Conservation (phyloP, 257 asterid genomes). For the Mentha longifolia region DNA sequence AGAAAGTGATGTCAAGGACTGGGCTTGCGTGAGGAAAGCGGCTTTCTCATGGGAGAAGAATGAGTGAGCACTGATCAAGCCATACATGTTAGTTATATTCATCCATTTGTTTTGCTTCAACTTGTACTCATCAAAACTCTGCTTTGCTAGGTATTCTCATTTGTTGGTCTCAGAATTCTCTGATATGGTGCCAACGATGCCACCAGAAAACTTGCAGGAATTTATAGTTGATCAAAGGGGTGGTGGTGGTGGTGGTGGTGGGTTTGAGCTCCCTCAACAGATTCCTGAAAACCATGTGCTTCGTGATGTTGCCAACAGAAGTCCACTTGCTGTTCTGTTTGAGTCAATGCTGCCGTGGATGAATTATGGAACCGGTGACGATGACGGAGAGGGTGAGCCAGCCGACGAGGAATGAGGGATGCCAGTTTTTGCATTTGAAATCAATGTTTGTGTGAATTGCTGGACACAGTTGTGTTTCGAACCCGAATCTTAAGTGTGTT, state of each 20-base stretch:
- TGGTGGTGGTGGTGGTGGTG: slow-evolving; percentile 42
- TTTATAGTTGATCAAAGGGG: slow-evolving; percentile 72
- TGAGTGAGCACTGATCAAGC: slow-evolving; percentile 55
- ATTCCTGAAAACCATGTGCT: slow-evolving; percentile 41
- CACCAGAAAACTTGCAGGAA: slow-evolving; percentile 90
- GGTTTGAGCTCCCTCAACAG: slow-evolving; percentile 46
- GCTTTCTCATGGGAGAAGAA: slow-evolving; percentile 81
- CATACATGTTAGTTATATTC: background rate
- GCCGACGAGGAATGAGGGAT: slow-evolving; percentile 31
- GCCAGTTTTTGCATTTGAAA: background rate
- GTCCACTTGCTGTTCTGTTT: slow-evolving; percentile 72
- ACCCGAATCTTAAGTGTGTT: no score
- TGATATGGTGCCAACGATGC: slow-evolving; percentile 82
- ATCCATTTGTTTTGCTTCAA: background rate
- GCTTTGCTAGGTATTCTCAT: slow-evolving; percentile 71
- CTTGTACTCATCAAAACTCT: slow-evolving; percentile 18
- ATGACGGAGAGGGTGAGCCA: slow-evolving; percentile 37
- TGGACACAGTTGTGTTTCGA: no score
- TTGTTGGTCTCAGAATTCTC: slow-evolving; percentile 80
- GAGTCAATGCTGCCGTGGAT: slow-evolving; percentile 90
- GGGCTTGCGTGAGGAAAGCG: slow-evolving; percentile 85
- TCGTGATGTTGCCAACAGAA: slow-evolving; percentile 68
- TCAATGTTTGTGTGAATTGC: background rate
- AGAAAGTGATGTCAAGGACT: slow-evolving; percentile 61
- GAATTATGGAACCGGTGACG: slow-evolving; percentile 63